A percentile compares a stretch with the other conserved stretches of the same genome.
These are phyloP conservation scores for Pachyrhizus erosus DNA, from an alignment of 306 rosid genomes.

Conservation along the genomic window DNA sequence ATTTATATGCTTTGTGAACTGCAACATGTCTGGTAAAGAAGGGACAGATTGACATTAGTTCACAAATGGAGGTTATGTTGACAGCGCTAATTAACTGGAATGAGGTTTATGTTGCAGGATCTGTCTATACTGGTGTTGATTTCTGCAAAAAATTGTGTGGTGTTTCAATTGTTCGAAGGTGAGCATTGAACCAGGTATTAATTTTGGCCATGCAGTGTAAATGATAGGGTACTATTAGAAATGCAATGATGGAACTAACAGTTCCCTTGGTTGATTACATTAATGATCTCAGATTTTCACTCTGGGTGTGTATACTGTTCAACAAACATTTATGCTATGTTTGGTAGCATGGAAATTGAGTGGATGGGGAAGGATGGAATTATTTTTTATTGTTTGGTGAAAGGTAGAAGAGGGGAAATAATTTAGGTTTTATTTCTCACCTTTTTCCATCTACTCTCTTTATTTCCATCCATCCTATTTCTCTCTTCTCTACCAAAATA, in stretches of 20 bases:
- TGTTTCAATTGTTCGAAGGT: conserved; percentile 97
- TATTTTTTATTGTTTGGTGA: too few relatives aligned
- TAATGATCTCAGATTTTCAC: conserved; percentile 26
- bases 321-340: neutral
- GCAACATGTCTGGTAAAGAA: conserved; percentile 12
- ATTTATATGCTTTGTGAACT: conserved; percentile 27
- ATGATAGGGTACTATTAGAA: conserved; percentile 18
- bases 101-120: conserved; percentile 60
- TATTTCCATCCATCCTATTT: too few relatives aligned
- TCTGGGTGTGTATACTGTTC: neutral
- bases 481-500: too few relatives aligned
- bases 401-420: too few relatives aligned
- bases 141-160: conserved; percentile 98
- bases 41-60: neutral
- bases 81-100: conserved; percentile 5
- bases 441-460: too few relatives aligned
- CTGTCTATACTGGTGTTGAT: conserved; percentile 93
- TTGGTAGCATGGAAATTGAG: too few relatives aligned
- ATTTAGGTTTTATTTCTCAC: too few relatives aligned
- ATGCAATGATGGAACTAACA: conserved; percentile 17
- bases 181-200: conserved; percentile 67
- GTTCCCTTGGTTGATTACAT: conserved; percentile 30
- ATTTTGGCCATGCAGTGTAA: conserved; percentile 39
- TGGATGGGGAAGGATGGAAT: too few relatives aligned
- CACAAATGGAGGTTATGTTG: conserved; percentile 16